phyloP scores from a whole-genome alignment of 768 basidiomycete species.

The Tylopilus felleus region DNA sequence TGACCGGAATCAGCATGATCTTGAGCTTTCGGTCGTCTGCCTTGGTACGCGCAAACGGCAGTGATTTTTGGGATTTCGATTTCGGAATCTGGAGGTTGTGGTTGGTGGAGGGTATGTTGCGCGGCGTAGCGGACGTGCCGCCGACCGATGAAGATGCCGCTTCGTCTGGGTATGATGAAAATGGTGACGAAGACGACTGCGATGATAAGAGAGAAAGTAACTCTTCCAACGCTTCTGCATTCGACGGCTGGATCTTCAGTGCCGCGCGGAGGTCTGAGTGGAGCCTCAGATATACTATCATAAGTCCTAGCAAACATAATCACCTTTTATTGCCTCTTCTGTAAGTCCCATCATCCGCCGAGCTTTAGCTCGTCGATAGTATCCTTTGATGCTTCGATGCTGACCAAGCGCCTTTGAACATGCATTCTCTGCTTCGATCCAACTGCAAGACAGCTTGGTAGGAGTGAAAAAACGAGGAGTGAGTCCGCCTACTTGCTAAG shows the following conservation, averaged over 20 bases:
- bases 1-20: conserved; percentile 45
- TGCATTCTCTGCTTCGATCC: conserved; percentile 68
- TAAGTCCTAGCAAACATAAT: not conserved
- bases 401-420: conserved; percentile 63
- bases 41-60: conserved; percentile 50
- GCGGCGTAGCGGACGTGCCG: conserved; percentile 15
- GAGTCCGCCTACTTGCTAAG: conserved; percentile 53
- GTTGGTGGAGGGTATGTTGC: conserved; percentile 14
- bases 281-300: not conserved
- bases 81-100: conserved; percentile 38
- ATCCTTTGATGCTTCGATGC: conserved; percentile 65
- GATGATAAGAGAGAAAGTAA: conserved; percentile 39
- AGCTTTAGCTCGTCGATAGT: conserved; percentile 67
- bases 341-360: conserved; percentile 54
- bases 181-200: conserved; percentile 9
- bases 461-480: conserved; percentile 5
- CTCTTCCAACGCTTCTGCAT: conserved; percentile 58
- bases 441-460: conserved; percentile 40
- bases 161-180: conserved; percentile 16
- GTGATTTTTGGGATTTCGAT: conserved; percentile 41
- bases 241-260: conserved; percentile 60
- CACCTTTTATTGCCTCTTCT: conserved; percentile 62
- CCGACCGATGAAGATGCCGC: conserved; percentile 30
- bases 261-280: conserved; percentile 56
- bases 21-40: conserved; percentile 54